A percentile compares a stretch with the other conserved stretches of the same genome.
Evolutionary conservation across 1,139 yeast genomes (phyloP).

Genomic region (Hansenula sp.): DNA sequence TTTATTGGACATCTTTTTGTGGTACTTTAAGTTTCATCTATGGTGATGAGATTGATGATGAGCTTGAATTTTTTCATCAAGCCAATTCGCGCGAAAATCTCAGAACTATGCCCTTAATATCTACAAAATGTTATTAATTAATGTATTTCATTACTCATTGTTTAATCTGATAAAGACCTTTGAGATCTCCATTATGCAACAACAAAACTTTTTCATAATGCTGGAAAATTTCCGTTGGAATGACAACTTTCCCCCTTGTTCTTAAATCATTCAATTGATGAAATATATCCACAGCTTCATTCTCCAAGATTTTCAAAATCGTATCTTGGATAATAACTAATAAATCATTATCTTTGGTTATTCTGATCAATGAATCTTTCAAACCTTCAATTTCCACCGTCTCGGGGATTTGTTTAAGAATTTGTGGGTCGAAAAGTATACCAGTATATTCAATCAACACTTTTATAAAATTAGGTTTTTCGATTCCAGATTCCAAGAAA

Average conservation of each 20-base stretch:
- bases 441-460: slow-evolving; percentile 71
- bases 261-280: slow-evolving; percentile 17
- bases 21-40: too few relatives aligned
- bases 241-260: slow-evolving; percentile 14
- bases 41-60: too few relatives aligned
- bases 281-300: slow-evolving; percentile 49
- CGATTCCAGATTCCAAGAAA: slow-evolving; percentile 65
- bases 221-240: slow-evolving; percentile 1
- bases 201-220: slow-evolving; percentile 9
- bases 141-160: too few relatives aligned
- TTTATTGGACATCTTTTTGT: background rate
- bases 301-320: slow-evolving; percentile 58
- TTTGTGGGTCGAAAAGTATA: slow-evolving; percentile 64
- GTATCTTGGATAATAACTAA: slow-evolving; percentile 54
- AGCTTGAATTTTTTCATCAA: slow-evolving; percentile 42
- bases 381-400: slow-evolving; percentile 64
- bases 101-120: slow-evolving; percentile 1
- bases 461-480: slow-evolving; percentile 69
- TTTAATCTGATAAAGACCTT: background rate
- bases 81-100: slow-evolving; percentile 3
- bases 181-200: slow-evolving; percentile 4
- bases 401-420: slow-evolving; percentile 62
- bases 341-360: slow-evolving; percentile 63
- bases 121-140: too few relatives aligned
- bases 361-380: slow-evolving; percentile 54